Conservation (phyloP, 2,329 filamentous ascomycete species). For the Fusarium incarnatum region DNA sequence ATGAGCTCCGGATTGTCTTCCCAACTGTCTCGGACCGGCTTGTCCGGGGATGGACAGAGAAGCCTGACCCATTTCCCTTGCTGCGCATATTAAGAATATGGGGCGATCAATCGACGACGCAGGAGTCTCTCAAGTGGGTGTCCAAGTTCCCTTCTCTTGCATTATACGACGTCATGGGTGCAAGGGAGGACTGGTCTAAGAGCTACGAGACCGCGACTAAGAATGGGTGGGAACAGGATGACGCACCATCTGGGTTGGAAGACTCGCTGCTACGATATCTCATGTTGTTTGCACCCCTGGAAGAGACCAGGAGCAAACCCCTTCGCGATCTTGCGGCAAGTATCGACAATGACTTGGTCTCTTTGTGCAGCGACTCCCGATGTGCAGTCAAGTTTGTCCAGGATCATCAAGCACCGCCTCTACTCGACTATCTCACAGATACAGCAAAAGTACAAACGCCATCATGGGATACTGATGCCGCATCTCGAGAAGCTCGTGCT, state of each 20-base stretch:
- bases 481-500: slow-evolving; percentile 44
- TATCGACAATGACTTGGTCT: slow-evolving; percentile 52
- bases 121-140: slow-evolving; percentile 56
- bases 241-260: slow-evolving; percentile 41
- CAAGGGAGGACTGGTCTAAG: slow-evolving; percentile 52
- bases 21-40: slow-evolving; percentile 59
- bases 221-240: slow-evolving; percentile 52
- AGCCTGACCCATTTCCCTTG: slow-evolving; percentile 57
- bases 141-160: slow-evolving; percentile 58
- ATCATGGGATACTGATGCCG: slow-evolving; percentile 49
- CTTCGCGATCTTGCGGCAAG: slow-evolving; percentile 48
- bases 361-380: slow-evolving; percentile 50
- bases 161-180: slow-evolving; percentile 58
- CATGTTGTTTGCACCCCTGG: slow-evolving; percentile 50
- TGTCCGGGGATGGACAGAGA: slow-evolving; percentile 59
- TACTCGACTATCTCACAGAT: slow-evolving; percentile 52
- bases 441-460: slow-evolving; percentile 48
- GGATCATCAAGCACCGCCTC: slow-evolving; percentile 46
- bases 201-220: slow-evolving; percentile 40
- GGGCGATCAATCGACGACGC: slow-evolving; percentile 55
- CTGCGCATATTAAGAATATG: slow-evolving; percentile 61
- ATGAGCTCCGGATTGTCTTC: slow-evolving; percentile 46
- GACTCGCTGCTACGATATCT: slow-evolving; percentile 53
- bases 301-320: slow-evolving; percentile 41
- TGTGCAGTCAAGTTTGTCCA: slow-evolving; percentile 51